Base-by-base conservation (phyloP, 2,329 filamentous ascomycete genomes). In the Microdochium paspali region DNA sequence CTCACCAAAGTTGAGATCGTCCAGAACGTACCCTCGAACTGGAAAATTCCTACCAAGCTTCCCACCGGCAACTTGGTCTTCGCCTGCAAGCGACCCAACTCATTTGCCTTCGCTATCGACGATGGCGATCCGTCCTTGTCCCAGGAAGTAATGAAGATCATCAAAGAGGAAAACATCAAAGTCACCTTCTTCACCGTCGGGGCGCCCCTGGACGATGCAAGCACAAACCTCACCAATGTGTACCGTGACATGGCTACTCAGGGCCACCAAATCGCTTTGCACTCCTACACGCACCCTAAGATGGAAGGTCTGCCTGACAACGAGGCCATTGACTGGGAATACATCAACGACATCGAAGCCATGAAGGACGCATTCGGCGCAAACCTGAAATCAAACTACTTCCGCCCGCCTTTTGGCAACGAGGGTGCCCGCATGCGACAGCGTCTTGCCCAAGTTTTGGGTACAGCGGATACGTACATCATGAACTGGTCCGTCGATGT, bases 141-240 rank as follows among this genome's bases (percentile, higher is more conserved):
- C 2, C 72, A 80, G 62, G 64, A 76, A 51, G 78, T 85, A 20
- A 76, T 84, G 65, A 65, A 73, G 35, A 79, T 82, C 46, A 68
- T 87, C 55, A 72, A 77, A 20, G 73, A 77, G 20, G 82, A 80
- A 46, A 61, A 68, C 47, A 80, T 86, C 55, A 74, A 79, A 53
- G 82, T 84, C 3, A 87, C 83, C 2, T 86, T 87, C 63, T 87
- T 87, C 66, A 84, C 81, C 30, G 80, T 86, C 40, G 82, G 82
- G 10, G 71, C 74, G 2, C 79, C 81, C 1, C 69, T 87, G 0
- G 66, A 78, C 15, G 79, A 85, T 57, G 50, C 58, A 2, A 65
- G 68, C 20, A 82, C 78, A 20, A 84, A 84, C 56, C 72, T 86
- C 45, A 79, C 78, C 23, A 70, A 68, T 40, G 74, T 85, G 23